These are phyloP conservation scores for Eucalyptus pauciflora DNA, from an alignment of 345 rosid species.

Conservation along the genomic window DNA sequence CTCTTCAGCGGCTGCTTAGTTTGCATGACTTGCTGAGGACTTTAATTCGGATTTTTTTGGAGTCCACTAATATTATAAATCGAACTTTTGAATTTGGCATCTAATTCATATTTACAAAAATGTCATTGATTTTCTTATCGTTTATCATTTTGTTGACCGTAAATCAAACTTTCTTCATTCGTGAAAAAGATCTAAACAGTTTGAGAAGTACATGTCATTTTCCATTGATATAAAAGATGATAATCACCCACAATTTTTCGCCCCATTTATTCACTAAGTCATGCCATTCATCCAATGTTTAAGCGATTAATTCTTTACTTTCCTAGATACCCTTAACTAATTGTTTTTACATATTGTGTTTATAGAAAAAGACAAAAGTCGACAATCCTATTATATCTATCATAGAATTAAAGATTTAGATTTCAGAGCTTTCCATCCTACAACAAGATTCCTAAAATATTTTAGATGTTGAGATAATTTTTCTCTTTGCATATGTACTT, in stretches of 20 bases:
- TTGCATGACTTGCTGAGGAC: neutral
- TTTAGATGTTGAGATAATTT: neutral
- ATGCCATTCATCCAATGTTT: neutral
- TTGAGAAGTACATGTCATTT: neutral
- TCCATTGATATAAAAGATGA: neutral
- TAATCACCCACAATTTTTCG: neutral
- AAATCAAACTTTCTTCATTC: neutral
- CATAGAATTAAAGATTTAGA: neutral
- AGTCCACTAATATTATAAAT: neutral
- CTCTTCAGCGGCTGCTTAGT: neutral
- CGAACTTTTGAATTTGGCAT: neutral
- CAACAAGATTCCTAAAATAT: neutral
- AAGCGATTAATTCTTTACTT: neutral
- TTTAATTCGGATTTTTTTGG: neutral
- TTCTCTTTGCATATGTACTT: neutral
- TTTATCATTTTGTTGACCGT: neutral
- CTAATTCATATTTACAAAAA: neutral
- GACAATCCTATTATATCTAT: neutral
- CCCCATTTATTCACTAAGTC: neutral
- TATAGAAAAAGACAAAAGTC: neutral
- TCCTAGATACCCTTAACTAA: neutral
- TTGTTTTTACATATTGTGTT: neutral
- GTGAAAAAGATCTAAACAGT: neutral
- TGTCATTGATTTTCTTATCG: neutral
- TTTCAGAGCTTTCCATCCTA: neutral